Conservation (phyloP, 805 yeast genomes). For the Phaffomyces opuntiae region DNA sequence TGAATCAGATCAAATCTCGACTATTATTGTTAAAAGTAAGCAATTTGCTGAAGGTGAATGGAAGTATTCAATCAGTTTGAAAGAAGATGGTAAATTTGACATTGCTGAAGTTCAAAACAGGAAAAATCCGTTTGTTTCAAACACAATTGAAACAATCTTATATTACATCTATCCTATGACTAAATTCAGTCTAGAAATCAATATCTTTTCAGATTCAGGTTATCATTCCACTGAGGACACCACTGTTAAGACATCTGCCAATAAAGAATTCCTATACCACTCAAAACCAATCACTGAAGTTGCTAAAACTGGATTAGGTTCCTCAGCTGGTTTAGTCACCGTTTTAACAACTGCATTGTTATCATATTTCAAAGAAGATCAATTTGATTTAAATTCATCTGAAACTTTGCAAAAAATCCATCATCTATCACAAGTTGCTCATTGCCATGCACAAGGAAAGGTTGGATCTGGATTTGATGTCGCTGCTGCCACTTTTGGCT, state of each 20-base stretch:
- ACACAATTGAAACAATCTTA: slow-evolving; percentile 49
- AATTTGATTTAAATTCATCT: slow-evolving; percentile 24
- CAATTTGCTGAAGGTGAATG: slow-evolving; percentile 71
- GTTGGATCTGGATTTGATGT: slow-evolving; percentile 97
- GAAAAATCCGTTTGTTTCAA: slow-evolving; percentile 68
- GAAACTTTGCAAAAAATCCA: slow-evolving; percentile 44
- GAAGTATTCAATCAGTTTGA: slow-evolving; percentile 37
- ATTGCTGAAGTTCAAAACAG: slow-evolving; percentile 27
- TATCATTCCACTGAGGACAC: slow-evolving; percentile 74
- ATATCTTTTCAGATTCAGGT: slow-evolving; percentile 77
- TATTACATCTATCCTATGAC: slow-evolving; percentile 35
- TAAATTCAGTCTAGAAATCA: slow-evolving; percentile 33
- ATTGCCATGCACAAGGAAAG: slow-evolving; percentile 90
- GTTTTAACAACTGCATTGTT: slow-evolving; percentile 68
- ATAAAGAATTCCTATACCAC: slow-evolving; percentile 53
- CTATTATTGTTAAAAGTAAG: slow-evolving; percentile 54
- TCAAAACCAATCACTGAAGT: slow-evolving; percentile 53
- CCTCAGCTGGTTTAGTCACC: slow-evolving; percentile 89
- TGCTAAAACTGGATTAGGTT: slow-evolving; percentile 92
- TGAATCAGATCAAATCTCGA: neutral
- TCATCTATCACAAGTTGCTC: slow-evolving; percentile 82
- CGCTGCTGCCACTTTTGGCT: slow-evolving; percentile 91
- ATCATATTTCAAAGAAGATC: slow-evolving; percentile 33
- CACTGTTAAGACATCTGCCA: slow-evolving; percentile 25
- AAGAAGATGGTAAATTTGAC: neutral